Base-by-base conservation (phyloP, 345 rosid species). In the Carallia brachiata region DNA sequence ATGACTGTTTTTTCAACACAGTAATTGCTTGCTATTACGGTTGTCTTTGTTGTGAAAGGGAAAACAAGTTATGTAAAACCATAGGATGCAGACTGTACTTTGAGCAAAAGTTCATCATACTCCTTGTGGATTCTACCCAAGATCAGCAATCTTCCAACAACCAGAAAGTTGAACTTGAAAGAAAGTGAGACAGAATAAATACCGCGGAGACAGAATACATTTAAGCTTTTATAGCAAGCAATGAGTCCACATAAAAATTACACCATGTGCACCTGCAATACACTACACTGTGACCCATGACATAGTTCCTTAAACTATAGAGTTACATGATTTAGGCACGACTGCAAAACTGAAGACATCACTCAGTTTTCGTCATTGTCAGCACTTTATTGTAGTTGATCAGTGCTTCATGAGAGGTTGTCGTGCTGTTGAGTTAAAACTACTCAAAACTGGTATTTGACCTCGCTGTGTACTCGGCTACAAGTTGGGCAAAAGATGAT, bases 401-500 rank as follows among this genome's bases (percentile, higher is more conserved):
- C 7, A 31, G 4, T 15, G 17, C 27, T 62, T 6, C 16, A 15
- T 7, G n/a, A 54, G 62, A 18, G 23, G 6, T 60, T 9, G 18
- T 2, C 65, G 18, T 23, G 61, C 27, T 32, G 40, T 40, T 61
- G 34, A 7, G 37, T 36, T 48, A 6, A 23, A 52, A 18, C 36
- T 71, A 70, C 53, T 73, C 75, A 30, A 76, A 80, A 67, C 80
- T 83, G 66, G 88, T 81, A 66, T 76, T 84, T 15, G 93, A 88
- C 62, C 97, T 85, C 65, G 73, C 62, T 0, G 84, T 79, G 81
- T 88, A 90, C 81, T 93, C 97, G 0, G 88, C 87, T 10, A 93
- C 96, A 6, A 93, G 97, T 63, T 75, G 85, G 6, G 96, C 69
- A 71, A 93, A 93, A 28, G 96, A 84, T 4, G 98, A 90, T 32